Conservation (phyloP, 495 filamentous ascomycete genomes). For the Penicillium desertorum region DNA sequence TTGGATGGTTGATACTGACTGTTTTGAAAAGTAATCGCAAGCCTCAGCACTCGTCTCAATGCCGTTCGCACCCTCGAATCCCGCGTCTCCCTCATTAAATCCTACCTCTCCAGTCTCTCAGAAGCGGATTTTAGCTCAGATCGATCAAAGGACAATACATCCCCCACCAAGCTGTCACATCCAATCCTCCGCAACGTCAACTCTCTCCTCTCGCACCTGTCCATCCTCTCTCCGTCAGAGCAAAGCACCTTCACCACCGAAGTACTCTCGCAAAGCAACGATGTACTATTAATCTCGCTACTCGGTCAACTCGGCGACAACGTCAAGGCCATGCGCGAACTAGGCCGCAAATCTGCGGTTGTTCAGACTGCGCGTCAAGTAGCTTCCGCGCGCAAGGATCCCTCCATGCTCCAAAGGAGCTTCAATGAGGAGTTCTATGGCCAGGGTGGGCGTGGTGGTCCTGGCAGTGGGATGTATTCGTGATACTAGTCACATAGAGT, state of each 20-base stretch:
- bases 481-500: neutral
- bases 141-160: constrained; percentile 29
- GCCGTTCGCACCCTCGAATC: constrained; percentile 88
- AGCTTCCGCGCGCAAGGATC: constrained; percentile 26
- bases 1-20: constrained; percentile 15
- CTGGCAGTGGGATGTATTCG: constrained; percentile 12
- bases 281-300: constrained; percentile 72
- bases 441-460: constrained; percentile 7
- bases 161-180: constrained; percentile 36
- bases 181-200: constrained; percentile 58
- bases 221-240: constrained; percentile 50
- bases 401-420: constrained; percentile 22
- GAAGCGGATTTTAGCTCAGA: constrained; percentile 49
- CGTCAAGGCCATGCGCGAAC: constrained; percentile 62
- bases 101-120: constrained; percentile 73
- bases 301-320: constrained; percentile 67
- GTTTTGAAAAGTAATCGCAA: constrained; percentile 55
- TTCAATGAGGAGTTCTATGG: constrained; percentile 34
- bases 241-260: constrained; percentile 60
- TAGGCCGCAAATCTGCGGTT: constrained; percentile 69
- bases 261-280: constrained; percentile 69
- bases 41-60: constrained; percentile 82
- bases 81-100: constrained; percentile 76
- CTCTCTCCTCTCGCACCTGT: constrained; percentile 54
- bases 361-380: constrained; percentile 52